Conservation (phyloP, 345 rosid genomes). For the Anastatica hierochuntica region DNA sequence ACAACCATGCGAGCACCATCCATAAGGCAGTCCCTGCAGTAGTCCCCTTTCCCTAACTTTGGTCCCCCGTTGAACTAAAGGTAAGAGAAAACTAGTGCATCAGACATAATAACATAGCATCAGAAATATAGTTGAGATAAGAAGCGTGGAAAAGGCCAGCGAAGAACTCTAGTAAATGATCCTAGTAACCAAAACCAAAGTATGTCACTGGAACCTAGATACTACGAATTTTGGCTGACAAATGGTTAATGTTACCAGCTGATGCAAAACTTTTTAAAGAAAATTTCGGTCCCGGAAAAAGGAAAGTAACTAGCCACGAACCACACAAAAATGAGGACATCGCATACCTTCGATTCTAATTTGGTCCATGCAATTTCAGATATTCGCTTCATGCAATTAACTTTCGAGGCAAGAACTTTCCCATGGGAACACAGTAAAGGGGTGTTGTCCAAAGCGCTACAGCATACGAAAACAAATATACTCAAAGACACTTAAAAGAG, state of each 20-base stretch:
- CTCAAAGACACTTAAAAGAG: constrained; percentile 8
- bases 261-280: constrained; percentile 7
- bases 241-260: not conserved
- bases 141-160: not conserved
- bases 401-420: constrained; percentile 65
- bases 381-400: constrained; percentile 67
- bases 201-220: constrained; percentile 5
- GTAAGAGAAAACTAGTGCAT: constrained; percentile 12
- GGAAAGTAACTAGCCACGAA: constrained; percentile 8
- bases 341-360: constrained; percentile 60
- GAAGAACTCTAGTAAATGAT: constrained; percentile 3
- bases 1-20: constrained; percentile 62
- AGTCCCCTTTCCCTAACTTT: constrained; percentile 51
- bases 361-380: constrained; percentile 68
- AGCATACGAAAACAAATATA: constrained; percentile 10
- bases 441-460: constrained; percentile 57
- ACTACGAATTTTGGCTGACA: constrained; percentile 3
- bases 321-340: not conserved
- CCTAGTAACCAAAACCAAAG: not conserved
- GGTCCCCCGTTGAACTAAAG: constrained; percentile 78
- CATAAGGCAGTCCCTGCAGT: constrained; percentile 68
- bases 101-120: too few relatives aligned
- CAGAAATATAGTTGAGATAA: constrained; percentile 6
- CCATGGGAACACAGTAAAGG: constrained; percentile 72
- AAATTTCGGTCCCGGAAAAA: constrained; percentile 1